Base-by-base conservation (phyloP, 106 monocot genomes). In the Acorus gramineus region DNA sequence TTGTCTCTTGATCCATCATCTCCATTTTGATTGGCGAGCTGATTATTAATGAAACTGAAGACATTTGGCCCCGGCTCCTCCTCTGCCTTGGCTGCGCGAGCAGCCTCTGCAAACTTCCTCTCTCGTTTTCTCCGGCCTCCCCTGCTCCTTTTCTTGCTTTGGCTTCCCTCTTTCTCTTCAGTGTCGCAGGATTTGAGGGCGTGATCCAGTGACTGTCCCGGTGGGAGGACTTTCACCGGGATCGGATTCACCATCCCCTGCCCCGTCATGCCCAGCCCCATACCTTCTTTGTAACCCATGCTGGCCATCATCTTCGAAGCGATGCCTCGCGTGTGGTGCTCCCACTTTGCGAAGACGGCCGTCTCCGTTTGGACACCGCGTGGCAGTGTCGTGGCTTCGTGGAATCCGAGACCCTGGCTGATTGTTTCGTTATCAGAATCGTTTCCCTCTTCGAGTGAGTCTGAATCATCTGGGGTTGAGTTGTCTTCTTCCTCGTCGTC, bases 301-400 rank as follows among this genome's bases (percentile, higher is more conserved):
- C 66, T 87, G 7, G 82, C 95, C 95, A 96, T 96, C 85, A 96
- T 85, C 64, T 96, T 96, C 3, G 95, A 96, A 67, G 90, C 95
- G 62, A 96, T 77, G 42, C 95, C 95, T 12, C 95, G 73, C 2
- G 95, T 96, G 54, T 96, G 95, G 59, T 87, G 75, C 66, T 96
- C 95, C 95, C 95, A 96, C 48, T 77, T 85, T 49, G 95, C 95
- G 81, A 96, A 96, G 7, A 96, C 42, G 10, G 70, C 68, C 3
- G 90, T 96, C 47, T 96, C 95, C 12, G 85, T 87, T 66, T 96
- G 95, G 61, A 83, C 65, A 42, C 95, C 95, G 28, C 70, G 79
- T 66, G 74, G 80, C 62, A 73, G 53, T 50, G 53, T 69, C 28
- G 87, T 69, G 5, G 78, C 71, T 46, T 83, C 80, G 50, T 79